Evolutionary conservation across 1,139 yeast genomes (phyloP).

Genomic region (Saccharomyces hybrid): DNA sequence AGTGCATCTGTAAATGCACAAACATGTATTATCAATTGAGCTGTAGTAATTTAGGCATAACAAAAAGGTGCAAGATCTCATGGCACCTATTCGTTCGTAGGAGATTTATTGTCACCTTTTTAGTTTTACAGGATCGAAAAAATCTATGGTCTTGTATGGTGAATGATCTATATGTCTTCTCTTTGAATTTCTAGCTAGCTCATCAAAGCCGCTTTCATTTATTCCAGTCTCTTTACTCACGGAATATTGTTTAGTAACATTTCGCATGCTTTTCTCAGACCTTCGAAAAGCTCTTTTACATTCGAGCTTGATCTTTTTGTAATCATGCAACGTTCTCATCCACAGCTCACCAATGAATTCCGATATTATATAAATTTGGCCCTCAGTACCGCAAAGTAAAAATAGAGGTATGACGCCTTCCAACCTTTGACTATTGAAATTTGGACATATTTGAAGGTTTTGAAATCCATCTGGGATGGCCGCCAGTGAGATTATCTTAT

Average conservation of each 20-base stretch:
- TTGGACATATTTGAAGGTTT: neutral
- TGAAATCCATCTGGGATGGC: neutral
- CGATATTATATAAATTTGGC: neutral
- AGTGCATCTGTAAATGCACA: neutral
- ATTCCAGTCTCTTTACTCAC: neutral
- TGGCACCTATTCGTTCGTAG: neutral
- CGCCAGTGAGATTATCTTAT: neutral
- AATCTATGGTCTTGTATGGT: neutral
- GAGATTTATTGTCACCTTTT: neutral
- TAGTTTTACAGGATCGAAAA: neutral
- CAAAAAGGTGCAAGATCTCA: no score
- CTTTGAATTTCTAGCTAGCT: neutral
- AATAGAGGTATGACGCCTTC: neutral
- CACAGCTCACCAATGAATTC: neutral
- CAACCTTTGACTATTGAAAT: neutral
- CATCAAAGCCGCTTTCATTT: neutral
- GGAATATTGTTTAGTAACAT: neutral
- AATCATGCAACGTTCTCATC: neutral
- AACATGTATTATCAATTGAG: no score
- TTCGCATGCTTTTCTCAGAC: neutral
- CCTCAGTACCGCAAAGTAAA: neutral
- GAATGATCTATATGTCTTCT: neutral
- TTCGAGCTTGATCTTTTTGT: neutral
- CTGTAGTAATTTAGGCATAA: no score
- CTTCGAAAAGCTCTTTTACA: neutral